Percentiles rank a stretch among this genome's conserved stretches.
Evolutionary conservation across 352 stramenopile genomes (phyloP).

Genomic region (Plasmopara viticola): DNA sequence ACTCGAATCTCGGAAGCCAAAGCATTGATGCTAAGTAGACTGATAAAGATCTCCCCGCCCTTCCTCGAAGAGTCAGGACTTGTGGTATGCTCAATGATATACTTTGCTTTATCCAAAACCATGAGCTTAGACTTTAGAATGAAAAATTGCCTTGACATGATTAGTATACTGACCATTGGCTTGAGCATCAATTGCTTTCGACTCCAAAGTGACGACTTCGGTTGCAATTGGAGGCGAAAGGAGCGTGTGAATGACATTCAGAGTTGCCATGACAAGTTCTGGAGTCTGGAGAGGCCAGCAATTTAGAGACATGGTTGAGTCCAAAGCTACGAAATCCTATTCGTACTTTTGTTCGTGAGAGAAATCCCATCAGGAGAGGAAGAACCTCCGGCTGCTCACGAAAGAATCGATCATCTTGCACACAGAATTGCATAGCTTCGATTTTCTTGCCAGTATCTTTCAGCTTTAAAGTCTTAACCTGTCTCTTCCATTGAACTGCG

Average conservation of each 20-base stretch:
- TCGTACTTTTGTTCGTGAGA: slow-evolving; percentile 47
- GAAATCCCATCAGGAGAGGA: slow-evolving; percentile 38
- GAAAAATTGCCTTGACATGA: not conserved
- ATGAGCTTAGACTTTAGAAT: slow-evolving; percentile 1
- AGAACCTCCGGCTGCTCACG: slow-evolving; percentile 49
- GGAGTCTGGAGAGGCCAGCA: slow-evolving; percentile 16
- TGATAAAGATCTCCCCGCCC: slow-evolving; percentile 41
- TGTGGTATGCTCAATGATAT: slow-evolving; percentile 33
- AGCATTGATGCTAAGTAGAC: slow-evolving; percentile 17
- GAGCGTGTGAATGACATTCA: slow-evolving; percentile 24
- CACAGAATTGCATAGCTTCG: slow-evolving; percentile 47
- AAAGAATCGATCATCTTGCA: slow-evolving; percentile 48
- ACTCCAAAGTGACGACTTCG: slow-evolving; percentile 2
- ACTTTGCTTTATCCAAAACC: slow-evolving; percentile 24
- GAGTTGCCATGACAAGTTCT: slow-evolving; percentile 31
- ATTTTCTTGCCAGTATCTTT: slow-evolving; percentile 63
- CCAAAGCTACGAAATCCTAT: not conserved
- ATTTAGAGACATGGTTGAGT: slow-evolving; percentile 1
- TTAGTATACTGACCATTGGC: slow-evolving; percentile 38
- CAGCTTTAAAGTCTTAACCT: slow-evolving; percentile 54
- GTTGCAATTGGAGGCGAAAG: slow-evolving; percentile 11
- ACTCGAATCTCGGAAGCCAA: slow-evolving; percentile 25
- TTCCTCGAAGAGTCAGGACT: slow-evolving; percentile 30
- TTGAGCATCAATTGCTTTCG: slow-evolving; percentile 26
- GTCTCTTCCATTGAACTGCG: slow-evolving; percentile 41